Percentiles rank a stretch among this genome's conserved stretches.
Conservation (phyloP, 2,329 filamentous ascomycete species). For the Cladosporium sphaerospermum region DNA sequence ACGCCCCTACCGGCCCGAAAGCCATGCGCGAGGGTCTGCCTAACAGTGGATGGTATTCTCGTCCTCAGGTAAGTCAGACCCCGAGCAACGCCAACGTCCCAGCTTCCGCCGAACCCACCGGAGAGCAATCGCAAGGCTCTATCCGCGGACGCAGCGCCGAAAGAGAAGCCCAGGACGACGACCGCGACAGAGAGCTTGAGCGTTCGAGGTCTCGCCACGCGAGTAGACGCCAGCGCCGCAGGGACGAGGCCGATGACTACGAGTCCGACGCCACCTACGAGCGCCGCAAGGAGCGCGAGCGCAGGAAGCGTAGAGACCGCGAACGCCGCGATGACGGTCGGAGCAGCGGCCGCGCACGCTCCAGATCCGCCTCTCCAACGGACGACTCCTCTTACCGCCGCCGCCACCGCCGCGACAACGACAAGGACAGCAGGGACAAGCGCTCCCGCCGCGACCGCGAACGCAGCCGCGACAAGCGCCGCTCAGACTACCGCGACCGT, state of each 20-base stretch:
- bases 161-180: slow-evolving; percentile 14
- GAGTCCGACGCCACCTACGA: slow-evolving; percentile 38
- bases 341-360: slow-evolving; percentile 43
- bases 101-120: neutral
- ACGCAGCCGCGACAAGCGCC: slow-evolving; percentile 38
- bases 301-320: slow-evolving; percentile 23
- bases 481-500: slow-evolving; percentile 29
- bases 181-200: slow-evolving; percentile 23
- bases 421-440: slow-evolving; percentile 23
- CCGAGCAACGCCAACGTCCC: neutral
- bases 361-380: slow-evolving; percentile 60
- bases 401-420: slow-evolving; percentile 44
- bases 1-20: slow-evolving; percentile 84
- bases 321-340: slow-evolving; percentile 46
- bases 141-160: slow-evolving; percentile 3
- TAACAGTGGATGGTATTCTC: slow-evolving; percentile 62
- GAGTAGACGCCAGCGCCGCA: slow-evolving; percentile 43
- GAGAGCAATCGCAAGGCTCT: slow-evolving; percentile 6
- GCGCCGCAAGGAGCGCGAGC: slow-evolving; percentile 31
- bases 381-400: slow-evolving; percentile 52
- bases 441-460: slow-evolving; percentile 38
- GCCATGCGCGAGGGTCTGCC: slow-evolving; percentile 87
- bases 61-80: slow-evolving; percentile 13
- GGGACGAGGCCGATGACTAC: slow-evolving; percentile 39
- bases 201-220: slow-evolving; percentile 40